Evolutionary conservation across 768 basidiomycete species (phyloP).

Genomic region (Pisolithus sp.): DNA sequence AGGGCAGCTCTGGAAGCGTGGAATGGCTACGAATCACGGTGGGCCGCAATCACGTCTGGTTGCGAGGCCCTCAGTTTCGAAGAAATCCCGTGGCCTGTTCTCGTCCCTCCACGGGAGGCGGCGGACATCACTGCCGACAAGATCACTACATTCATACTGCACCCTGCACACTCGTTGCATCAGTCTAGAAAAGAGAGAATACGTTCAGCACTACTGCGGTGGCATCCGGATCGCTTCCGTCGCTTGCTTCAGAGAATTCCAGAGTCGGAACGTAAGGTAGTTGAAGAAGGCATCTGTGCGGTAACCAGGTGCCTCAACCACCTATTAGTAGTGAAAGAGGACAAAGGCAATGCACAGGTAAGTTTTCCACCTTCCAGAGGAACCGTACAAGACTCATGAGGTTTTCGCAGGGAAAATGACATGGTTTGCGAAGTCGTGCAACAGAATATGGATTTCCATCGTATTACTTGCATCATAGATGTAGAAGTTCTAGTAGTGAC

Average conservation of each 20-base stretch:
- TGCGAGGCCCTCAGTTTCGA: conserved; percentile 48
- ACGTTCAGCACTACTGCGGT: conserved; percentile 59
- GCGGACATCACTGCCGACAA: conserved; percentile 49
- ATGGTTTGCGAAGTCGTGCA: no score
- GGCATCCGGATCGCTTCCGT: conserved; percentile 78
- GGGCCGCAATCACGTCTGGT: conserved; percentile 46
- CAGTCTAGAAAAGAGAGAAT: conserved; percentile 61
- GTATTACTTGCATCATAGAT: no score
- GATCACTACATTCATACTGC: conserved; percentile 58
- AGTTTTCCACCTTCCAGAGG: conserved; percentile 3
- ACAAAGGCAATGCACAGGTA: conserved; percentile 13
- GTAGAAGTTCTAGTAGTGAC: no score
- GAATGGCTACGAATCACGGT: conserved; percentile 58
- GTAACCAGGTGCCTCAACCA: conserved; percentile 66
- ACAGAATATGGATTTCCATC: no score
- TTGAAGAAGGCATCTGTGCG: conserved; percentile 60
- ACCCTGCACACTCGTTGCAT: conserved; percentile 53
- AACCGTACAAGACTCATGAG: no score
- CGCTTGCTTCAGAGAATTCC: conserved; percentile 47
- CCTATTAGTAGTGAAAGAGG: conserved; percentile 39
- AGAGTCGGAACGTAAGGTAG: conserved; percentile 42
- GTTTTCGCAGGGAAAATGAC: no score
- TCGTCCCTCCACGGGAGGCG: conserved; percentile 33
- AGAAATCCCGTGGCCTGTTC: conserved; percentile 67
- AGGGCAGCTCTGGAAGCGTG: conserved; percentile 50